A percentile compares a stretch with the other conserved stretches of the same genome.
Evolutionary conservation across 306 rosid species (phyloP).

Genomic region (Prunus kanzakura): DNA sequence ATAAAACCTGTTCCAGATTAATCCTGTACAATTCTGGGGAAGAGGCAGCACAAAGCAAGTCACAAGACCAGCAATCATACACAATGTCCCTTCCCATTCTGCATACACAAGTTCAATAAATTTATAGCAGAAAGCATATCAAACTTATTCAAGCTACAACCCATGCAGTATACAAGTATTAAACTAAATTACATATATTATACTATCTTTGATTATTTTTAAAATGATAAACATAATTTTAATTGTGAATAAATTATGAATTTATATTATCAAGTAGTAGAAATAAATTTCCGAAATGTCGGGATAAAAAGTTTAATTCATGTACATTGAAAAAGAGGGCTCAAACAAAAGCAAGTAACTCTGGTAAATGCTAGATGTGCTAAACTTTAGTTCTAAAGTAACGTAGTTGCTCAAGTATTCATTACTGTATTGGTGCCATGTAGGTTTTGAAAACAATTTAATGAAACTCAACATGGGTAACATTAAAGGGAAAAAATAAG

Average conservation of each 20-base stretch:
- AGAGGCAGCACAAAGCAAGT: constrained; percentile 96
- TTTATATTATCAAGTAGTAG: neutral
- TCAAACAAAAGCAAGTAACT: neutral
- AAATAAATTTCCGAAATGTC: neutral
- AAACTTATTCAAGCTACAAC: neutral
- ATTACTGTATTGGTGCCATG: too few species aligned
- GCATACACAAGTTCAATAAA: constrained; percentile 10
- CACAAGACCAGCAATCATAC: constrained; percentile 91
- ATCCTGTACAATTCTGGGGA: constrained; percentile 89
- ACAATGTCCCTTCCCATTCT: constrained; percentile 91
- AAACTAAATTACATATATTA: neutral
- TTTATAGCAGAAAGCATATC: neutral
- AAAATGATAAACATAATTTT: too few species aligned
- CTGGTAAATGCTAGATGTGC: neutral
- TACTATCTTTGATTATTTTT: neutral
- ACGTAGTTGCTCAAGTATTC: too few species aligned
- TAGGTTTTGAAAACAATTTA: too few species aligned
- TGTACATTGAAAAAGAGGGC: neutral
- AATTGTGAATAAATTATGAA: neutral
- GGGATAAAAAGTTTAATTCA: neutral
- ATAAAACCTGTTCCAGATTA: constrained; percentile 77
- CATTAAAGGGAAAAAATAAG: too few species aligned
- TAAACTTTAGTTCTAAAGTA: neutral
- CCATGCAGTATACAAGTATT: neutral
- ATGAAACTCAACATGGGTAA: too few species aligned